These are phyloP conservation scores for Trametes polyzona DNA, from an alignment of 1,284 basidiomycete genomes.

Conservation along the genomic window DNA sequence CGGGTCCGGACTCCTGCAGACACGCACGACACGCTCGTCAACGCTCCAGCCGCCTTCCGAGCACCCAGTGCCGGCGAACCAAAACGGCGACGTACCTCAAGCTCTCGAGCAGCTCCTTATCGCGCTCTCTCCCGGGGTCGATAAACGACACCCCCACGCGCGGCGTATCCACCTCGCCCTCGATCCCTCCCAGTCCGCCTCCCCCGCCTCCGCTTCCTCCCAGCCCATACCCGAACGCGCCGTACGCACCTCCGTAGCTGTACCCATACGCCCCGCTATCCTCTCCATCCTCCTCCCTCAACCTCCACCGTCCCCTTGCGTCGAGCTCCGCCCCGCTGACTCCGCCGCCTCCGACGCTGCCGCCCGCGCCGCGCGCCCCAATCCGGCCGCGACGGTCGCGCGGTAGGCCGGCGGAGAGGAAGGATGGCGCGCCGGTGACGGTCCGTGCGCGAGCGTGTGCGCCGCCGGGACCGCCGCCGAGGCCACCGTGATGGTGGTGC, in stretches of 20 bases:
- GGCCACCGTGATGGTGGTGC: conserved; percentile 1
- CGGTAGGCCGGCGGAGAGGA: conserved; percentile 70
- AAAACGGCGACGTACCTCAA: conserved; percentile 42
- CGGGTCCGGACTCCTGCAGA: conserved; percentile 52
- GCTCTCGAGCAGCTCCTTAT: conserved; percentile 61
- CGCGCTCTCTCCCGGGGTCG: conserved; percentile 49
- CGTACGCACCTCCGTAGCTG: conserved; percentile 18
- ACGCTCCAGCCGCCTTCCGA: no score
- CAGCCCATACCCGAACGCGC: no score
- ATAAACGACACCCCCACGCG: conserved; percentile 37
- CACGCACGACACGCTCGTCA: not conserved
- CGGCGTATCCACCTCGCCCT: conserved; percentile 58
- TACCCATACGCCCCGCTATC: not conserved
- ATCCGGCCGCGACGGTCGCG: conserved; percentile 78
- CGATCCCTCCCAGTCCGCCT: conserved; percentile 27
- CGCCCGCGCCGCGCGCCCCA: conserved; percentile 47
- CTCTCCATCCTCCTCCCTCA: conserved; percentile 43
- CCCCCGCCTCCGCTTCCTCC: conserved; percentile 28
- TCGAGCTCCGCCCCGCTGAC: conserved; percentile 6
- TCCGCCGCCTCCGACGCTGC: conserved; percentile 1
- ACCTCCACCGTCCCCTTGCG: conserved; percentile 19
- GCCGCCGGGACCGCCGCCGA: not conserved
- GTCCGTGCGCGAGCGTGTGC: conserved; percentile 39
- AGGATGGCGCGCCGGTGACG: conserved; percentile 56
- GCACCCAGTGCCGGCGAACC: not conserved